Conservation (phyloP, 2,329 filamentous ascomycete genomes). For the Ophiostoma montium region DNA sequence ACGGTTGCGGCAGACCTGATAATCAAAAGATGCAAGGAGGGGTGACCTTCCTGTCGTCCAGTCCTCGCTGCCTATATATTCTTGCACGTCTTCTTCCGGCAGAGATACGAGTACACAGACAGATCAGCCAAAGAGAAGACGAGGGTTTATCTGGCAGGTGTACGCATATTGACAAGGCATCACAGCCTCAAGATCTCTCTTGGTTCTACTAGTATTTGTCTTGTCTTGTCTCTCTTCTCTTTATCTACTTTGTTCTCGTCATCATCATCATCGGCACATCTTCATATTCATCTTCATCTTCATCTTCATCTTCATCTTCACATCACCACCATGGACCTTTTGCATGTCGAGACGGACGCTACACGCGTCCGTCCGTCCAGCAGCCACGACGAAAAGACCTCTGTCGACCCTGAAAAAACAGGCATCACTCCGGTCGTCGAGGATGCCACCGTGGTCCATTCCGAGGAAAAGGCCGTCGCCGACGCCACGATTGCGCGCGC, state of each 20-base stretch:
- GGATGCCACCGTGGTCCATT: background rate
- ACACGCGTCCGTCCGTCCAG: constrained; percentile 1
- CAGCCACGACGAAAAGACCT: constrained; percentile 1
- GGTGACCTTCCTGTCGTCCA: no score
- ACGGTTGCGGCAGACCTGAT: no score
- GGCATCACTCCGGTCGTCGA: background rate
- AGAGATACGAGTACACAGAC: background rate
- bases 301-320: background rate
- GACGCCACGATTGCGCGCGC: constrained; percentile 15
- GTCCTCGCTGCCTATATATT: no score
- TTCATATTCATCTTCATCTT: background rate
- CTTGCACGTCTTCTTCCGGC: no score
- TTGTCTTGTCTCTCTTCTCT: no score
- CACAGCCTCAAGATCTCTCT: no score
- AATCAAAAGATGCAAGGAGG: no score
- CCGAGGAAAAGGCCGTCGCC: constrained; percentile 15
- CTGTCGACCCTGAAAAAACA: constrained; percentile 2
- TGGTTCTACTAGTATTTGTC: no score
- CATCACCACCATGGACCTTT: background rate
- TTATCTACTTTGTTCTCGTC: no score
- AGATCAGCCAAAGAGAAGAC: background rate
- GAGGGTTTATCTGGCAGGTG: background rate
- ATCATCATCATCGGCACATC: no score
- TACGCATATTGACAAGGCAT: no score
- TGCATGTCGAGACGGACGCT: background rate